These are phyloP conservation scores for Daucus carota DNA, from an alignment of 129 eudicot species.

Conservation along the genomic window DH1_v3.0 NC_030383.2:47610001-47610500, in stretches of 20 bases:
- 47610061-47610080: constrained; percentile 63
- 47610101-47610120: constrained; percentile 49
- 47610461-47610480: constrained; percentile 36
- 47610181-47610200: constrained; percentile 48
- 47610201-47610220: constrained; percentile 67
- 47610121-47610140: constrained; percentile 42
- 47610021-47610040: constrained; percentile 56
- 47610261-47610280: constrained; percentile 66
- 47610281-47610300: constrained; percentile 69
- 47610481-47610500: constrained; percentile 40
- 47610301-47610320: constrained; percentile 33
- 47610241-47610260: constrained; percentile 44
- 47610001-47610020: constrained; percentile 13
- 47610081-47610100: constrained; percentile 76
- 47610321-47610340: constrained; percentile 48
- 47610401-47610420: constrained; percentile 32
- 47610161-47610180: constrained; percentile 56
- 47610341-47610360: constrained; percentile 46
- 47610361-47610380: constrained; percentile 45
- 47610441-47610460: constrained; percentile 38
- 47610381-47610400: constrained; percentile 23
- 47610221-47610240: constrained; percentile 49
- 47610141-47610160: constrained; percentile 33
- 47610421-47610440: constrained; percentile 48
- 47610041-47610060: constrained; percentile 66